Base-by-base conservation (phyloP, 2,329 filamentous ascomycete genomes). In the Talaromyces funiculosus region DNA sequence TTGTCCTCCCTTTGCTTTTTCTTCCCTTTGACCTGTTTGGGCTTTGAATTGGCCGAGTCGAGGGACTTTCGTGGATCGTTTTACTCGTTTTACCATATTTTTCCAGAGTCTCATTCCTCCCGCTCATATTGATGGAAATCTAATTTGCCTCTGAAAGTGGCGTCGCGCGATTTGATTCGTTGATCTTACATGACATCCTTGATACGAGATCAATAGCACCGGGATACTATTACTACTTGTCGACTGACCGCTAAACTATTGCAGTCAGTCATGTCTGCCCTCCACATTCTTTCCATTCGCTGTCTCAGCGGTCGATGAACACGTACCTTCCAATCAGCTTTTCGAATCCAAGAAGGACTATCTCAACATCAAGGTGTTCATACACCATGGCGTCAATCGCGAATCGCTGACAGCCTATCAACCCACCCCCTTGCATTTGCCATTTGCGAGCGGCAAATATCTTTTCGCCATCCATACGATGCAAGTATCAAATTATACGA, bases 401-500 rank as follows among this genome's bases (percentile, higher is more conserved):
- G 29, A 51, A 51, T 51, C 47, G 29, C 47, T 51, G 47, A 35
- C 10, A 51, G 29, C 47, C 47, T 51, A 51, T 51, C 47, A 51
- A 7, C 22, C 35, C 29, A 51, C 29, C 47, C 47, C 47, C 47
- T 51, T 51, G 47, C 47, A 51, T 51, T 35, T 9, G 47, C 47
- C 47, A 51, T 51, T 35, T 9, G 47, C 47, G 26, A 33, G 47
- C 47, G 47, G 47, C 47, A 51, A 51, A 33, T 33, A 49, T 49
- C 45, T 31, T 31, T 38, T 49, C 26, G 14, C 24, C 16, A 20
- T 31, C 20, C 45, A 49, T 20, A 45, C 7, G 12, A 22, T 14
- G 18, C 14, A 5, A 6, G 1, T 3, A 7, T 2, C 37, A 7
- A 6, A n/a, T n/a, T 38, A 38, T 8, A n/a, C n/a, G 12, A 20